Evolutionary conservation across 179 eudicot genomes (phyloP).

Genomic region (Silene coronaria): DNA sequence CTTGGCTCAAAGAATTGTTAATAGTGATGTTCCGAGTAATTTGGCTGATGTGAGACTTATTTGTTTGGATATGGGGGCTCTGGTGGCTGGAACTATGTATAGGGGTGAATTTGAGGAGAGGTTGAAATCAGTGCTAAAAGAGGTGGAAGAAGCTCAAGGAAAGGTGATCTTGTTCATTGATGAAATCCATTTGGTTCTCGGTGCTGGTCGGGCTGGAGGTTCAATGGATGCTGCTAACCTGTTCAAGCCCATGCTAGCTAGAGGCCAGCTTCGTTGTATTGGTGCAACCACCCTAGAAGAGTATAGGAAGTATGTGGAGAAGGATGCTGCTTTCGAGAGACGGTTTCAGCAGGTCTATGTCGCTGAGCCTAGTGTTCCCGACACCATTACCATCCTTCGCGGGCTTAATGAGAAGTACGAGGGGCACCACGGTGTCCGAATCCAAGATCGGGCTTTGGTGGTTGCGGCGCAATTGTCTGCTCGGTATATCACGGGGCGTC

Average conservation of each 20-base stretch:
- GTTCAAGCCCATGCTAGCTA: slow-evolving; percentile 76
- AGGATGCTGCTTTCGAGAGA: slow-evolving; percentile 83
- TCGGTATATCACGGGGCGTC: slow-evolving; percentile 74
- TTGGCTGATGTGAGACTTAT: slow-evolving; percentile 64
- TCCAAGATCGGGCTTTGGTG: slow-evolving; percentile 71
- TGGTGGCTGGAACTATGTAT: slow-evolving; percentile 69
- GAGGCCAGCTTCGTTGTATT: slow-evolving; percentile 76
- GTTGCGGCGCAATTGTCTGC: slow-evolving; percentile 69
- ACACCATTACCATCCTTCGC: slow-evolving; percentile 63
- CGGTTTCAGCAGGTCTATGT: slow-evolving; percentile 85
- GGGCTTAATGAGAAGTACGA: slow-evolving; percentile 81
- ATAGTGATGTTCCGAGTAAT: slow-evolving; percentile 72
- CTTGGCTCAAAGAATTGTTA: slow-evolving; percentile 72
- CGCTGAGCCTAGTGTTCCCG: slow-evolving; percentile 78
- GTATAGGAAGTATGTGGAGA: slow-evolving; percentile 75
- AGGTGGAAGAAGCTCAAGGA: slow-evolving; percentile 78
- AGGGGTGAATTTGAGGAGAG: slow-evolving; percentile 80
- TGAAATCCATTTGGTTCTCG: slow-evolving; percentile 74
- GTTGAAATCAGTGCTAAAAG: slow-evolving; percentile 67
- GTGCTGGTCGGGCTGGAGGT: slow-evolving; percentile 70
- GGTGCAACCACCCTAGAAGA: slow-evolving; percentile 83
- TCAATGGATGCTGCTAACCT: slow-evolving; percentile 88
- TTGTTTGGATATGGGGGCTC: slow-evolving; percentile 76
- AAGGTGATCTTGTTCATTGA: slow-evolving; percentile 78
- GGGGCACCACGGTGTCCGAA: slow-evolving; percentile 84